Base-by-base conservation (phyloP, 805 yeast genomes). In the Barnettozyma siamensis region DNA sequence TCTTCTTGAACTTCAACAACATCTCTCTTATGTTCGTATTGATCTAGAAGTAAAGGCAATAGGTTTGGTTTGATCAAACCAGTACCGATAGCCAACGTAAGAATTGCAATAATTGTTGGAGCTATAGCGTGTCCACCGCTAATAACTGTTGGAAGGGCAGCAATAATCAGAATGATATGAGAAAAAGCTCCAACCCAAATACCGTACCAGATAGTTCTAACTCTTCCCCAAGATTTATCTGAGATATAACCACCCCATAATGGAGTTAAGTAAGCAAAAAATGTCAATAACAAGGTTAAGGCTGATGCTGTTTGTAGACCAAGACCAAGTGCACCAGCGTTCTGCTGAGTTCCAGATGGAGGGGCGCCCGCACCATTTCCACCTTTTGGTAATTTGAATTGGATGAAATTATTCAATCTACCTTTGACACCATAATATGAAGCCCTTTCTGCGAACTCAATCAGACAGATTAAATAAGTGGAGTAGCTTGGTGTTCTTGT, bases 231-330 rank as follows among this genome's bases (percentile, higher is more conserved):
- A 60, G 69, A 78, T 44, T 83, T 76, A 61, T 84, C 94, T 40
- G 91, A 78, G 16, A 84, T 51, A 60, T 78, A 74, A 39, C 87
- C 91, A 50, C 88, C 88, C 40, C 78, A 68, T 40, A 84, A 69
- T 20, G 94, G 94, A 36, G 89, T 81, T 29, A 82, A 69, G 59
- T 83, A 84, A 58, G 88, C 80, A 83, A 88, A 81, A 58, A 84
- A 84, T 56, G 81, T 87, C 70, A 83, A 79, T 53, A 82, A 76
- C 57, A 82, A 78, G 13, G 84, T 75, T 45, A 84, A 69, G 29
- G 83, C 88, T 23, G 85, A 78, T 27, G 91, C 86, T 50, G 78
- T 75, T 43, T 69, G 68, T 45, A 73, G 66, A 40, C 80, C 78
- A 51, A 80, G 67, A 37, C 72, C 70, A 47, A 84, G 69, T n/a